Evolutionary conservation across 176 grass and related monocot species (phyloP), one percentile per base, ranked within the genome.

Genomic region (Musa acuminata): DNA sequence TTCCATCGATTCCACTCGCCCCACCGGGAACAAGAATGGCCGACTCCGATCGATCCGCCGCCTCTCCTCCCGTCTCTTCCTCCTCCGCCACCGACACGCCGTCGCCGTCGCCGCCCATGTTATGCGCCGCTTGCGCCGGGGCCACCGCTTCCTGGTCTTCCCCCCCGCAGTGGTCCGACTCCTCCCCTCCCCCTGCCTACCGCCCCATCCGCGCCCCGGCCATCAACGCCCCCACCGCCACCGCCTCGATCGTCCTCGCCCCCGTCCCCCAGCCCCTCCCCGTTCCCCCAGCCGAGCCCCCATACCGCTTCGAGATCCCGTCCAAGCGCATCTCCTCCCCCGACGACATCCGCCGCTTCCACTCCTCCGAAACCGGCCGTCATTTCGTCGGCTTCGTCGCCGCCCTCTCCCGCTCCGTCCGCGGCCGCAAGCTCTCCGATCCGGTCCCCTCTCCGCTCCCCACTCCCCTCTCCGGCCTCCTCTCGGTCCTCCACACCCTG

Each of bases 101-200:
- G 80, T 78, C 74, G 90, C 83, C 69, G 88, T n/a, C n/a, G n/a
- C n/a, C n/a, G n/a, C 86, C 52, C 76, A 72, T 58, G 82, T 79
- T 11, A 77, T 87, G n/a, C 86, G 1, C 23, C 75, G 59, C 86
- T 84, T n/a, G 21, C 63, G n/a, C 83, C 77, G 53, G 70, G 43
- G 1, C 85, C 11, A 65, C 27, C 6, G n/a, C 43, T 21, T 50
- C 59, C 35, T 1, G n/a, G 9, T 25, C 60, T 1, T 63, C 59
- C 20, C 59, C 59, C 1, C 48, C 74, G n/a, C 57, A 81, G 25
- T 99, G 90, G 87, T 77, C 88, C 5, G 78, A 68, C 70, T 77
- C 83, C 17, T 93, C 90, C 29, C 86, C 84, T 74, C 94, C 94
- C 13, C 90, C 94, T 8, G 90, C 88, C n/a, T 98, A 98, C 90